phyloP scores from a whole-genome alignment of 768 basidiomycete species.

The Postia placenta region DNA sequence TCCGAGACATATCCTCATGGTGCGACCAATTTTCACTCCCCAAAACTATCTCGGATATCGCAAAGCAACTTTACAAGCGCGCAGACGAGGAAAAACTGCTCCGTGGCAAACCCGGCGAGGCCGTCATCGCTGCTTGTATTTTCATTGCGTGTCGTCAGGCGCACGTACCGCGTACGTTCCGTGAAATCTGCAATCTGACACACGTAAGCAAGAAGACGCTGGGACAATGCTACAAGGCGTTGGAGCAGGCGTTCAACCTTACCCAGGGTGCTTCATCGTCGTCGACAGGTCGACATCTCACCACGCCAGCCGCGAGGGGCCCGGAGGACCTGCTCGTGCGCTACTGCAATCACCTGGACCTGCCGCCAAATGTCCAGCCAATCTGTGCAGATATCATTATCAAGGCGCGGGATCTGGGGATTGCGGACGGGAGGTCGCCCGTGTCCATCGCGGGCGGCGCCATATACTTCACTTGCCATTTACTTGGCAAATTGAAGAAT shows the following conservation, averaged over 20 bases:
- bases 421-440: conserved; percentile 91
- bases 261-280: conserved; percentile 77
- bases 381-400: conserved; percentile 81
- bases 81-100: conserved; percentile 93
- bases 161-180: conserved; percentile 92
- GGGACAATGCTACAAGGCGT: conserved; percentile 87
- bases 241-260: conserved; percentile 85
- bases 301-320: conserved; percentile 48
- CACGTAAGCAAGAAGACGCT: conserved; percentile 93
- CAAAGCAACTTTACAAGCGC: conserved; percentile 95
- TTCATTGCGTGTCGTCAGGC: conserved; percentile 96
- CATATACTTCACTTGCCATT: conserved; percentile 85
- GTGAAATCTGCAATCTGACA: conserved; percentile 90
- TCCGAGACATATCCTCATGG: conserved; percentile 88
- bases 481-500: conserved; percentile 70
- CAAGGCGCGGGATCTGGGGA: conserved; percentile 73
- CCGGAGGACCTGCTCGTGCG: conserved; percentile 88
- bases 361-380: conserved; percentile 76
- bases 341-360: conserved; percentile 88
- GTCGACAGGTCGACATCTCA: conserved; percentile 23
- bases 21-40: conserved; percentile 95
- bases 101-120: conserved; percentile 86
- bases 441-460: conserved; percentile 98
- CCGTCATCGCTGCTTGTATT: conserved; percentile 95
- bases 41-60: conserved; percentile 90